These are phyloP conservation scores for Phytophthora citrophthora DNA, from an alignment of 352 stramenopile genomes.

Conservation along the genomic window DNA sequence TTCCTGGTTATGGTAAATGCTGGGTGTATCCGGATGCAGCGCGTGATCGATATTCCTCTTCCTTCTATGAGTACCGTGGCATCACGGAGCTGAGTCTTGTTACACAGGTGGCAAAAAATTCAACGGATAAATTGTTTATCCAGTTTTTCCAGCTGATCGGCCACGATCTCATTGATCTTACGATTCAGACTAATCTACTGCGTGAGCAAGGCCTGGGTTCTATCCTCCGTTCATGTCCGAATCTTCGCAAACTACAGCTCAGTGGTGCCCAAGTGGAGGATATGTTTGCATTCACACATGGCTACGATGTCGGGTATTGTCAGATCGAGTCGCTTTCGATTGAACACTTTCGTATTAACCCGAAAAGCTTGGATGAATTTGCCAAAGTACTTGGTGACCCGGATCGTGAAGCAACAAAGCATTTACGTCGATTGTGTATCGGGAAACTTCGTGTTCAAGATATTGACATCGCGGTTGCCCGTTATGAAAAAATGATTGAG, in stretches of 20 bases:
- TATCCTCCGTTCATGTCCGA: constrained; percentile 35
- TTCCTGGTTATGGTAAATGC: constrained; percentile 48
- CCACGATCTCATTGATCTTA: constrained; percentile 25
- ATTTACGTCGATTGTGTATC: constrained; percentile 20
- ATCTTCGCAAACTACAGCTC: constrained; percentile 25
- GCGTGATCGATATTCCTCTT: constrained; percentile 4
- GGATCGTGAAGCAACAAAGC: background rate
- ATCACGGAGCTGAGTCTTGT: constrained; percentile 32
- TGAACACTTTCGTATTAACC: constrained; percentile 26
- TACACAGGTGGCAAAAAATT: constrained; percentile 25
- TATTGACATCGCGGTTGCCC: constrained; percentile 11
- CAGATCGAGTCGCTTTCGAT: constrained; percentile 27
- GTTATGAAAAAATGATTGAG: constrained; percentile 26
- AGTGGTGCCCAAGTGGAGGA: constrained; percentile 36
- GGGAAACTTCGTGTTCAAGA: constrained; percentile 22
- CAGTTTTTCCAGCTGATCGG: constrained; percentile 35
- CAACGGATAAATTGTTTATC: constrained; percentile 28
- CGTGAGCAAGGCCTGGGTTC: constrained; percentile 27
- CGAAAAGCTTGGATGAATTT: constrained; percentile 19
- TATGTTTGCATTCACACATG: constrained; percentile 36
- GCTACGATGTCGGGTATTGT: constrained; percentile 30
- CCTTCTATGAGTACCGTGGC: constrained; percentile 1
- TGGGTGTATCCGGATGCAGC: constrained; percentile 37
- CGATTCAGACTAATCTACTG: constrained; percentile 33
- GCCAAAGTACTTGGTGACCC: constrained; percentile 21